Conservation (phyloP, 1,139 yeast genomes). For the Candida tunisiensis region DNA sequence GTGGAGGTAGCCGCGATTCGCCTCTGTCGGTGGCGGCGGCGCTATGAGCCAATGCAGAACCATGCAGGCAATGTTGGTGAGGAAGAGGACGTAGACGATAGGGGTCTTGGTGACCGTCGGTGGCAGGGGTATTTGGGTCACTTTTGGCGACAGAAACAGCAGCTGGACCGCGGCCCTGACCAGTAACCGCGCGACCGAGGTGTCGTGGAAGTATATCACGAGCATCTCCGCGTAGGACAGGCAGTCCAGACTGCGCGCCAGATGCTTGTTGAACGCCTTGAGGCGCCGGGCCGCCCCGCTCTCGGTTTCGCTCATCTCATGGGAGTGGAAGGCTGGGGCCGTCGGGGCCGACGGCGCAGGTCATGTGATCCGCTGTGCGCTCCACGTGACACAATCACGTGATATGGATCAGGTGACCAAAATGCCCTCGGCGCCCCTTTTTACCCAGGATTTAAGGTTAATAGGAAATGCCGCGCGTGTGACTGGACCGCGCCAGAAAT, state of each 20-base stretch:
- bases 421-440: no score
- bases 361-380: no score
- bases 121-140: constrained; percentile 7
- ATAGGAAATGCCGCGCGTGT: no score
- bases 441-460: no score
- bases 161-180: constrained; percentile 10
- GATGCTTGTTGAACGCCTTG: constrained; percentile 10
- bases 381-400: no score
- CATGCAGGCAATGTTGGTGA: constrained; percentile 7
- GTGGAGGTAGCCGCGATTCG: constrained; percentile 14
- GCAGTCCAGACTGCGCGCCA: constrained; percentile 8
- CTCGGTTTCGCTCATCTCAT: no score
- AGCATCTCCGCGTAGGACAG: constrained; percentile 10
- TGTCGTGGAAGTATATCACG: constrained; percentile 12
- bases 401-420: no score
- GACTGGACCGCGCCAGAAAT: no score
- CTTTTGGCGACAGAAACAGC: constrained; percentile 9
- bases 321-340: no score
- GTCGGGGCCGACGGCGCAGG: no score
- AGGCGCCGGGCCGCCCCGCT: no score
- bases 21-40: constrained; percentile 6
- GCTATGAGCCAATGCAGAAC: constrained; percentile 6
- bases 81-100: constrained; percentile 7
- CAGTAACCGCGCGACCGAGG: constrained; percentile 10
- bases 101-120: constrained; percentile 8